Percentiles rank a stretch among this genome's conserved stretches.
Conservation (phyloP, 805 yeast species). For the Lachancea lanzarotensis region DNA sequence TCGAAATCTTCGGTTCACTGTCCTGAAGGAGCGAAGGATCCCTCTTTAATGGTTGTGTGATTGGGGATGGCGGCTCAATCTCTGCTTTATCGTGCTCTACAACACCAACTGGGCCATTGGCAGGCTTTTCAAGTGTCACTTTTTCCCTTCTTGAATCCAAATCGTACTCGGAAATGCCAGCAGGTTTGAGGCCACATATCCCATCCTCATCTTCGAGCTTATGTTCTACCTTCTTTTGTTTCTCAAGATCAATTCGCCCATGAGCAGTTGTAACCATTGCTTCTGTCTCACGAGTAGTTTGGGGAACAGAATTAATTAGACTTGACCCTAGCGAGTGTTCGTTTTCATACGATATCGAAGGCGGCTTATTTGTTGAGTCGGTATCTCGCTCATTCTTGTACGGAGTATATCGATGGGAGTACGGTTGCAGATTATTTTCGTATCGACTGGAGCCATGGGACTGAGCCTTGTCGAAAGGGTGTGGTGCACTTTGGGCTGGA, state of each 20-base stretch:
- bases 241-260: conserved; percentile 9
- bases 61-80: too few relatives aligned
- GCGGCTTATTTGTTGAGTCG: neutral
- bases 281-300: conserved; percentile 21
- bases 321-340: conserved; percentile 25
- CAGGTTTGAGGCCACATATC: too few relatives aligned
- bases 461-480: neutral
- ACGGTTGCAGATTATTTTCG: conserved; percentile 1
- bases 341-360: conserved; percentile 2
- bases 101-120: neutral
- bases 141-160: too few relatives aligned
- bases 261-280: conserved; percentile 13
- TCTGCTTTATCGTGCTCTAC: neutral
- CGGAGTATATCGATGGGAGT: conserved; percentile 2
- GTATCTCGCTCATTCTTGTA: neutral
- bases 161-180: too few relatives aligned
- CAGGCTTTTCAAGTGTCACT: neutral
- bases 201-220: neutral
- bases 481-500: neutral
- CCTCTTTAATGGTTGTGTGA: too few relatives aligned
- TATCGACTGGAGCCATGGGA: neutral
- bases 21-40: too few relatives aligned
- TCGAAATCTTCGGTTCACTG: too few relatives aligned
- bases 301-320: conserved; percentile 27
- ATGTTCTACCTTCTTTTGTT: neutral